A percentile compares a stretch with the other conserved stretches of the same genome.
Conservation (phyloP, 495 filamentous ascomycete species). For the Alectoria sarmentosa region DNA sequence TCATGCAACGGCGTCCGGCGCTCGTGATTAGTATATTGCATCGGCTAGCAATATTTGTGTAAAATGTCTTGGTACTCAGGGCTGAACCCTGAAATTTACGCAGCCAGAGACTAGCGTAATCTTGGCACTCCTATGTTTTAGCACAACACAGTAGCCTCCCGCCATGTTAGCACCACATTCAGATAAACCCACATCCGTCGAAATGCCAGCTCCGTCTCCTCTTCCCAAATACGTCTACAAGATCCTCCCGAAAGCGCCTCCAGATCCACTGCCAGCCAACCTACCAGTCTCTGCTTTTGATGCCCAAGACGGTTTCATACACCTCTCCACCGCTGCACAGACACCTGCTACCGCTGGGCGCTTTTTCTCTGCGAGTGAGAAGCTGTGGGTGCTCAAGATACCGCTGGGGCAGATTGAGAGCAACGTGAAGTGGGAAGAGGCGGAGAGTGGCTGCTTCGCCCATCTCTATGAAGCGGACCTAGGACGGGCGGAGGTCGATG, state of each 20-base stretch:
- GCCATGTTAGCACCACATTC: neutral
- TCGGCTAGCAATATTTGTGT: no score
- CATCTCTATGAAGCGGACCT: slow-evolving; percentile 11
- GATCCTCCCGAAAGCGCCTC: slow-evolving; percentile 40
- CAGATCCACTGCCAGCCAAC: slow-evolving; percentile 38
- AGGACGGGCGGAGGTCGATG: slow-evolving; percentile 1
- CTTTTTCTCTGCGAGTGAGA: slow-evolving; percentile 35
- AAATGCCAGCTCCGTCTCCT: slow-evolving; percentile 6
- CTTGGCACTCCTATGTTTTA: no score
- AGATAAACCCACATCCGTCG: neutral
- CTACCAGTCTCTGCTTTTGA: slow-evolving; percentile 46
- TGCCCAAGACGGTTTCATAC: slow-evolving; percentile 46
- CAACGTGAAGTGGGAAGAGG: slow-evolving; percentile 39
- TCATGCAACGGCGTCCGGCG: no score
- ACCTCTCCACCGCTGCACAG: slow-evolving; percentile 43
- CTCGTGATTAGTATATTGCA: no score
- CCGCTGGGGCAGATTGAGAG: slow-evolving; percentile 32
- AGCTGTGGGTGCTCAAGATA: slow-evolving; percentile 42
- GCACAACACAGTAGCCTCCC: no score
- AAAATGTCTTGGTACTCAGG: no score
- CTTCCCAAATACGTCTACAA: slow-evolving; percentile 44
- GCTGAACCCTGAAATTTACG: no score
- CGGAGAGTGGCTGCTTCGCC: slow-evolving; percentile 10
- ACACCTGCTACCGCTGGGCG: slow-evolving; percentile 42
- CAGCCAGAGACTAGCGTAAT: no score